These are phyloP conservation scores for Nissolia schottii DNA, from an alignment of 306 rosid species.

Conservation along the genomic window DNA sequence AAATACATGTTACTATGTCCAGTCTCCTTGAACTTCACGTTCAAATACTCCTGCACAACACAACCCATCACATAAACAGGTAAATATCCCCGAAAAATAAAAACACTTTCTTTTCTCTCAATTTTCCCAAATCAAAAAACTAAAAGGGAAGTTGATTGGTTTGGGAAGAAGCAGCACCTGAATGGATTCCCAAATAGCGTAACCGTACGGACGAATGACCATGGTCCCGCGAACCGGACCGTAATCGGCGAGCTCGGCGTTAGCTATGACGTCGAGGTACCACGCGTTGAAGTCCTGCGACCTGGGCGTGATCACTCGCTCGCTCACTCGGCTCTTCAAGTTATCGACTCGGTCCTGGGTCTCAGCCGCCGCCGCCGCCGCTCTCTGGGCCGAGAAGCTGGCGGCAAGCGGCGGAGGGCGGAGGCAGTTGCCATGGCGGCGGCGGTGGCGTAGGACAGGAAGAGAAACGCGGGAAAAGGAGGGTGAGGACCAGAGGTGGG, in stretches of 20 bases:
- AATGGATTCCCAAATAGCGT: conserved; percentile 95
- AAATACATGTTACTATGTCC: conserved; percentile 96
- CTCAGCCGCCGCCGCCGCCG: conserved; percentile 30
- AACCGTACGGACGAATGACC: conserved; percentile 98
- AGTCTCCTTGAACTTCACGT: conserved; percentile 88
- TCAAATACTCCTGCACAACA: conserved; percentile 74
- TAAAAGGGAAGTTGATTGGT: neutral
- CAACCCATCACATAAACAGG: no score
- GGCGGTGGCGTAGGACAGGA: conserved; percentile 32
- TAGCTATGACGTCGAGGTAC: conserved; percentile 80
- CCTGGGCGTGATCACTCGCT: conserved; percentile 75
- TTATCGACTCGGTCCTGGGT: conserved; percentile 45
- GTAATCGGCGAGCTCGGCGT: conserved; percentile 92
- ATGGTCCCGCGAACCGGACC: conserved; percentile 99
- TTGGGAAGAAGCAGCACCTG: conserved; percentile 70
- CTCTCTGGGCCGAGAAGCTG: conserved; percentile 45
- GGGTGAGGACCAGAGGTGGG: conserved; percentile 54
- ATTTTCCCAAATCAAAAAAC: neutral
- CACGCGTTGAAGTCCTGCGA: conserved; percentile 94
- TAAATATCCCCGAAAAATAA: neutral
- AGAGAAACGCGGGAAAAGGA: conserved; percentile 37
- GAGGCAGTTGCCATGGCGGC: conserved; percentile 10
- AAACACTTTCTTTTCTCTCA: neutral
- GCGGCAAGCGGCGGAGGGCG: conserved; percentile 21
- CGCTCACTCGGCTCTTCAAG: conserved; percentile 52